These are phyloP conservation scores for Nelumbo lutea DNA, from an alignment of 164 flowering plant genomes.

Conservation along the genomic window DNA sequence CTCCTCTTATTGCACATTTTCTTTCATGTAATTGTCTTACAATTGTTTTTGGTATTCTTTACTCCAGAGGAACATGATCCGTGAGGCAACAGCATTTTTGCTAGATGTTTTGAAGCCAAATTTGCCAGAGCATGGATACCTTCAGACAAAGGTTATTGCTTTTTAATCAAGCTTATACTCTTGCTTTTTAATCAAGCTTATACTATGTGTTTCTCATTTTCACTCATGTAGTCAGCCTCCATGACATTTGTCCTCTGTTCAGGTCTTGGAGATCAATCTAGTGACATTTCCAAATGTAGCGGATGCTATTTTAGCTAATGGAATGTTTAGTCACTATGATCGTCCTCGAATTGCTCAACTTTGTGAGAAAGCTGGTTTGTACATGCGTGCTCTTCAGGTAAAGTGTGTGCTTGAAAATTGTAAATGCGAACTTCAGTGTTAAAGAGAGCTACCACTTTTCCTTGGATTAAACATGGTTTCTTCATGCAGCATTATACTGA, in stretches of 20 bases:
- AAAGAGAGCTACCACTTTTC: neutral
- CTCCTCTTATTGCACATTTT: neutral
- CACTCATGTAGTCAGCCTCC: neutral
- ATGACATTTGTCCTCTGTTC: constrained; percentile 2
- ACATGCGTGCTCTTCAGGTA: constrained; percentile 65
- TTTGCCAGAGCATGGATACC: constrained; percentile 31
- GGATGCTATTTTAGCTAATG: constrained; percentile 81
- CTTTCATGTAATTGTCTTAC: neutral
- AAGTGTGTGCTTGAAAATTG: neutral
- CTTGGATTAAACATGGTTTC: neutral
- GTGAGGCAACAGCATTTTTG: constrained; percentile 42
- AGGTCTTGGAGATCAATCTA: constrained; percentile 80
- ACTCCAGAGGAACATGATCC: constrained; percentile 36
- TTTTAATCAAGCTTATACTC: neutral
- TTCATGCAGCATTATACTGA: constrained; percentile 72
- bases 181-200: neutral
- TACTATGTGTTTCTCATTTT: neutral
- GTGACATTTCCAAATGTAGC: constrained; percentile 87
- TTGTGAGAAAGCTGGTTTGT: constrained; percentile 83
- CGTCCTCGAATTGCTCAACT: constrained; percentile 80
- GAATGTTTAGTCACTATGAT: constrained; percentile 84
- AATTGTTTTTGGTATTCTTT: constrained; percentile 4
- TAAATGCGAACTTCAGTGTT: neutral
- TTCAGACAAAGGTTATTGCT: constrained; percentile 32
- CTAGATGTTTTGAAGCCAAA: constrained; percentile 40